Evolutionary conservation across 345 rosid species (phyloP).

Genomic region (Triadica sebifera): DNA sequence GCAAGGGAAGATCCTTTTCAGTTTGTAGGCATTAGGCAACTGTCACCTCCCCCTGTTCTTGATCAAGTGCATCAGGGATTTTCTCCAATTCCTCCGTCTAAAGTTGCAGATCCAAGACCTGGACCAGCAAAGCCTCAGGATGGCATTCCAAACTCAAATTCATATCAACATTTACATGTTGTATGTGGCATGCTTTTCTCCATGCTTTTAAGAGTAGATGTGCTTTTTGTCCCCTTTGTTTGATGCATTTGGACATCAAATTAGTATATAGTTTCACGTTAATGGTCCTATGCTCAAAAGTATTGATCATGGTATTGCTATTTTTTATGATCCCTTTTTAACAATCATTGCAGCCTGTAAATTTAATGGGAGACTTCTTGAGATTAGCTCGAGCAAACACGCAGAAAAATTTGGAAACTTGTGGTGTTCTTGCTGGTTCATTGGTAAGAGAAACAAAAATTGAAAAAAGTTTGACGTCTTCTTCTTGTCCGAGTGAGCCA

Average conservation of each 20-base stretch:
- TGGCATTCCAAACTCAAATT: slow-evolving; percentile 43
- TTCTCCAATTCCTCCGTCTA: slow-evolving; percentile 77
- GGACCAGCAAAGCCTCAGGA: slow-evolving; percentile 78
- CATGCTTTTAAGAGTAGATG: background rate
- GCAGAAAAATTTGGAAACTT: slow-evolving; percentile 81
- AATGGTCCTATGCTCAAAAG: slow-evolving; percentile 1
- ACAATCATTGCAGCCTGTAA: slow-evolving; percentile 63
- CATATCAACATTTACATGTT: slow-evolving; percentile 82
- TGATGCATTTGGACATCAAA: slow-evolving; percentile 1
- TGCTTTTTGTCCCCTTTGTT: background rate
- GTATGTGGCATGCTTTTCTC: slow-evolving; percentile 42
- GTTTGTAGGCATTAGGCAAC: slow-evolving; percentile 74
- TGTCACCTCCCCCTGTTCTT: slow-evolving; percentile 93
- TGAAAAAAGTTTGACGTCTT: background rate
- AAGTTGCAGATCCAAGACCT: slow-evolving; percentile 99
- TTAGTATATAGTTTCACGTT: background rate
- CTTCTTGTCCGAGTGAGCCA: background rate
- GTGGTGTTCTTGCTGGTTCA: slow-evolving; percentile 94
- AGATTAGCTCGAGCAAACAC: slow-evolving; percentile 79
- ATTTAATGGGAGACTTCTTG: slow-evolving; percentile 82
- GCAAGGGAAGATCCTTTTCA: slow-evolving; percentile 76
- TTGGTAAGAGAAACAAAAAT: slow-evolving; percentile 48
- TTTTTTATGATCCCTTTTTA: slow-evolving; percentile 5
- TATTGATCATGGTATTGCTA: slow-evolving; percentile 18
- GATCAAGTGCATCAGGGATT: slow-evolving; percentile 64